A percentile compares a stretch with the other conserved stretches of the same genome.
Evolutionary conservation across 1,284 basidiomycete species (phyloP).

Genomic region (Violaceomyces palustris): DNA sequence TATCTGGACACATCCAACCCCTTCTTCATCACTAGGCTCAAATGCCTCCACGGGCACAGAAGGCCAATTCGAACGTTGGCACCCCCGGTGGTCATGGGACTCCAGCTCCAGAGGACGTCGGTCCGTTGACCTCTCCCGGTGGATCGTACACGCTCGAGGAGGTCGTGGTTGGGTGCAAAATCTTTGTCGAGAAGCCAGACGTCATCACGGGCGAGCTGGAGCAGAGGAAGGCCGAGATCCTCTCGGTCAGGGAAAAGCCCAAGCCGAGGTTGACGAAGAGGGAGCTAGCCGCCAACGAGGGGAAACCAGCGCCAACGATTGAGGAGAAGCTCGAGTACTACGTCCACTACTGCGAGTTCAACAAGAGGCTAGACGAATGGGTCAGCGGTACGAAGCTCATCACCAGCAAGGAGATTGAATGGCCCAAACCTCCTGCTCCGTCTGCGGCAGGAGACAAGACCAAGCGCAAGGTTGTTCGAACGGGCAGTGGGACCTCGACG

Average conservation of each 20-base stretch:
- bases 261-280: constrained; percentile 37
- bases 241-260: constrained; percentile 46
- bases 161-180: constrained; percentile 42
- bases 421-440: constrained; percentile 65
- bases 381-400: constrained; percentile 83
- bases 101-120: constrained; percentile 27
- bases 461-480: constrained; percentile 42
- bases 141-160: constrained; percentile 45
- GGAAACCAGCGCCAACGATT: constrained; percentile 21
- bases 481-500: constrained; percentile 17
- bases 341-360: constrained; percentile 42
- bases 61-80: constrained; percentile 21
- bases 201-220: constrained; percentile 44
- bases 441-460: constrained; percentile 55
- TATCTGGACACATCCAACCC: too few species aligned
- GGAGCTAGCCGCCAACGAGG: constrained; percentile 24
- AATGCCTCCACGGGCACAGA: constrained; percentile 35
- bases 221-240: constrained; percentile 48
- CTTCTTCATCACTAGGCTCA: neutral
- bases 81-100: constrained; percentile 24
- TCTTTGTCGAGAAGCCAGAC: constrained; percentile 48
- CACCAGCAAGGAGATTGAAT: constrained; percentile 80
- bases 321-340: constrained; percentile 42
- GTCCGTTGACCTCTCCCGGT: constrained; percentile 24
- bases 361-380: constrained; percentile 88